Percentiles rank a stretch among this genome's conserved stretches.
These are phyloP conservation scores for Aureobasidium sp. DNA, from an alignment of 2,329 filamentous ascomycete genomes.

Conservation along the genomic window DNA sequence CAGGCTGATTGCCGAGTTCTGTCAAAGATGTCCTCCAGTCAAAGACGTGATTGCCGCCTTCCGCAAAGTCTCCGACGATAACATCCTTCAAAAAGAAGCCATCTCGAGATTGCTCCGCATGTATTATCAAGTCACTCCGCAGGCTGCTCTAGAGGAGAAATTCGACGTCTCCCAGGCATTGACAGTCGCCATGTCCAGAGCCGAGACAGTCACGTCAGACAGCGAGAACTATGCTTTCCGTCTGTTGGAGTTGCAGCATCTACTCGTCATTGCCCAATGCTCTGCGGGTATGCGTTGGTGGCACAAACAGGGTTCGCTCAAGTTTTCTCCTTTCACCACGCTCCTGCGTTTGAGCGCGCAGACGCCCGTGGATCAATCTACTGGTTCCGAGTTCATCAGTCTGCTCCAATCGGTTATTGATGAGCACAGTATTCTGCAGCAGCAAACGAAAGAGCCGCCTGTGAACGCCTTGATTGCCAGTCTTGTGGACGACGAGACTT, in stretches of 20 bases:
- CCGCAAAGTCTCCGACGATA: constrained; percentile 57
- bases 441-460: constrained; percentile 30
- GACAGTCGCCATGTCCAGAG: constrained; percentile 55
- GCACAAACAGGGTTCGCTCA: constrained; percentile 57
- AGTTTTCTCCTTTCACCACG: constrained; percentile 62
- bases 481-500: constrained; percentile 22
- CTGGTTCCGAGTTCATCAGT: constrained; percentile 23
- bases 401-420: constrained; percentile 54
- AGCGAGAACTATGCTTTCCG: constrained; percentile 43
- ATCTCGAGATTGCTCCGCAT: constrained; percentile 68
- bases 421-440: constrained; percentile 59
- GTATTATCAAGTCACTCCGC: constrained; percentile 79
- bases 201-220: constrained; percentile 37
- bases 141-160: constrained; percentile 70
- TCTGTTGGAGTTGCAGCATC: constrained; percentile 68
- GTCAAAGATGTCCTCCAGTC: constrained; percentile 68
- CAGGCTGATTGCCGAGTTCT: constrained; percentile 65
- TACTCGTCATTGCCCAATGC: constrained; percentile 70
- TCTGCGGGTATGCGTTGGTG: constrained; percentile 90
- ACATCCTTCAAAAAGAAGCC: constrained; percentile 68
- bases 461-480: constrained; percentile 41
- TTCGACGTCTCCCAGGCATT: constrained; percentile 80
- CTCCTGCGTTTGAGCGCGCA: constrained; percentile 52
- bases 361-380: constrained; percentile 32
- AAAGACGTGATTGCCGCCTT: constrained; percentile 73